These are phyloP conservation scores for Termitomyces sp. DNA, from an alignment of 768 basidiomycete genomes.

Conservation along the genomic window DNA sequence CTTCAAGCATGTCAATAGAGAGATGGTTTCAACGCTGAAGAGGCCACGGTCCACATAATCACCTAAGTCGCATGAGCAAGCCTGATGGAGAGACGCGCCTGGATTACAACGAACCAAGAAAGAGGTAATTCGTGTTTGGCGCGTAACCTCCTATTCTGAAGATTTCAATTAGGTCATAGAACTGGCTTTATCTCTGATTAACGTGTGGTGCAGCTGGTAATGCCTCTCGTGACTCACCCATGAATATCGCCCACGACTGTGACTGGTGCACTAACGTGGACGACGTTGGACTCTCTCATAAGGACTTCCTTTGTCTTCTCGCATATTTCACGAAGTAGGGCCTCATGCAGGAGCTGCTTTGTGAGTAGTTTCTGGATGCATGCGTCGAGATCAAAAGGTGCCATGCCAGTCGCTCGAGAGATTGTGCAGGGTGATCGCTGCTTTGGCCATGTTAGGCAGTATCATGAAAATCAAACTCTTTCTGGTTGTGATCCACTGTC, in stretches of 20 bases:
- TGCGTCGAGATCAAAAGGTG: constrained; percentile 92
- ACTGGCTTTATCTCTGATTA: constrained; percentile 73
- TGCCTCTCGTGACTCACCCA: constrained; percentile 61
- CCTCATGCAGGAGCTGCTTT: constrained; percentile 94
- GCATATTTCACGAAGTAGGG: constrained; percentile 95
- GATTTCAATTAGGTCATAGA: constrained; percentile 98
- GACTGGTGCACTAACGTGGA: constrained; percentile 93
- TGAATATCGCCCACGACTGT: constrained; percentile 99
- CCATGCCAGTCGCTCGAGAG: constrained; percentile 32
- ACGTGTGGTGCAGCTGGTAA: constrained; percentile 13
- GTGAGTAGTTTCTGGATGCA: constrained; percentile 88
- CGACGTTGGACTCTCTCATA: constrained; percentile 98
- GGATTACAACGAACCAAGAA: constrained; percentile 70
- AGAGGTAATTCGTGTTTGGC: constrained; percentile 96
- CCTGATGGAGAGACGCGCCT: constrained; percentile 1
- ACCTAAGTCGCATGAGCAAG: constrained; percentile 45
- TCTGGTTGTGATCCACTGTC: constrained; percentile 14
- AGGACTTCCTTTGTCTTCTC: constrained; percentile 99
- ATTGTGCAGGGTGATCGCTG: constrained; percentile 22
- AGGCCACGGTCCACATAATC: constrained; percentile 98
- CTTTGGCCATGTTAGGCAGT: constrained; percentile 35
- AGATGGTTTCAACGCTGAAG: constrained; percentile 98
- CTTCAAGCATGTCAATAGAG: constrained; percentile 93
- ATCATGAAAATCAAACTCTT: constrained; percentile 17
- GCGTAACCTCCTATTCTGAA: constrained; percentile 98